Evolutionary conservation across 306 rosid species (phyloP), one percentile per base, ranked within the genome.

Genomic region (Quercus gilva): DNA sequence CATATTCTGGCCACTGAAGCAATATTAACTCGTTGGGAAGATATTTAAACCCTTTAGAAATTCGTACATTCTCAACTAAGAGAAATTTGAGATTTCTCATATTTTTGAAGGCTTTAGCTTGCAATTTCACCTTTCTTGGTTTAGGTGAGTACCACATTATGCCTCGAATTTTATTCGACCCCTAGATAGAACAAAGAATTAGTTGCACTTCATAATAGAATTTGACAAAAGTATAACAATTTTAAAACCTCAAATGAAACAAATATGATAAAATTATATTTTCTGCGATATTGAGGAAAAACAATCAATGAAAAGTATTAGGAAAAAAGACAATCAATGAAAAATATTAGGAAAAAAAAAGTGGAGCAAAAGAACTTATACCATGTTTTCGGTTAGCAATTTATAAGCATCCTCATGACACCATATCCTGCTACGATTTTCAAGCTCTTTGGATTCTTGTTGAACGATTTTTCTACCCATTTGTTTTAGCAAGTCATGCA

Each of bases 51-150:
- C 35, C 15, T 71, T 18, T 29, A 15, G 72, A 72, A 79, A 79
- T 71, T 18, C 8, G 6, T 9, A n/a, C 71, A 58, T 79, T 72
- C 63, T 60, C 43, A 28, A 72, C 63, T 19, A 33, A 1, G 5
- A 79, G 77, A 26, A 79, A 45, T 51, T 59, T 71, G 18, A 79
- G 77, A 63, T 60, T 79, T 79, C 12, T 29, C 82, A 79, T 79
- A 26, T 79, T 71, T 72, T 79, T 58, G 37, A 79, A 59, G 13
- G 45, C 77, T 20, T 59, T 60, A 45, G 77, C 82, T 19, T 29
- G 45, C 82, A 76, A 79, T 12, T 2, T 19, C 14, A 79, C 82
- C 13, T 26, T 77, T 23, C 31, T 71, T n/a, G 28, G 21, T 49
- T 79, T 29, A 19, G 73, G 41, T 26, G 52, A n/a, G 26, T 41